Base-by-base conservation (phyloP, 768 basidiomycete genomes). In the Hygrophoropsis aurantiaca region DNA sequence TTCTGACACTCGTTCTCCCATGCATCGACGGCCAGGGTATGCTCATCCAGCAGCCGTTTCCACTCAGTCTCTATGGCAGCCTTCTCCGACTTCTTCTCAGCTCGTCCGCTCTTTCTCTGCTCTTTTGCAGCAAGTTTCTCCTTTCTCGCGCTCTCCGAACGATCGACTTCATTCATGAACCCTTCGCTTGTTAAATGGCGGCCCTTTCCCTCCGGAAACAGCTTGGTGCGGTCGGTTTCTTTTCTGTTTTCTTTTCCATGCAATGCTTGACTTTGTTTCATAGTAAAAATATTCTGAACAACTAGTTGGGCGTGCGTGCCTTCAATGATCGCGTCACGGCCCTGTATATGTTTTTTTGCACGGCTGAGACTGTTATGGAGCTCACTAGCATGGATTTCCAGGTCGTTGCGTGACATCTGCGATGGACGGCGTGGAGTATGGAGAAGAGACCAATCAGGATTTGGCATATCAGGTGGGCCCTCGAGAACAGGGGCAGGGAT, bases 261-360 rank as follows among this genome's bases (percentile, higher is more conserved):
- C 23, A 61, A 47, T 6, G 60, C 32, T n/a, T 53, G 18, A 33
- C 54, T 57, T 26, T 53, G 38, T 38, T 53, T 61, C 24, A 36
- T 15, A 18, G 49, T 36, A 20, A 19, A 46, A n/a, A 47, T 6
- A 46, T 56, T 30, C 44, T 62, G 61, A 27, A 61, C 38, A 7
- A 59, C 41, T 9, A 60, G 37, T 35, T 52, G 50, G 2, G 59
- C 60, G n/a, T 34, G 32, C 11, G 32, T 16, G 10, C 32, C 32
- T 16, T 34, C 32, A 34, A 34, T 34, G 32, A 34, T 34, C 16
- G 32, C 16, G n/a, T 34, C 32, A 10, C 32, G 32, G 32, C 32
- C 32, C 16, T 34, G 32, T 34, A 34, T 16, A 34, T 34, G 32
- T 34, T 34, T 10, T 34, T 34, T 34, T 10, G 32, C 32, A 34